phyloP scores from a whole-genome alignment of 1,284 basidiomycete genomes.

The Ganoderma leucocontextum region DNA sequence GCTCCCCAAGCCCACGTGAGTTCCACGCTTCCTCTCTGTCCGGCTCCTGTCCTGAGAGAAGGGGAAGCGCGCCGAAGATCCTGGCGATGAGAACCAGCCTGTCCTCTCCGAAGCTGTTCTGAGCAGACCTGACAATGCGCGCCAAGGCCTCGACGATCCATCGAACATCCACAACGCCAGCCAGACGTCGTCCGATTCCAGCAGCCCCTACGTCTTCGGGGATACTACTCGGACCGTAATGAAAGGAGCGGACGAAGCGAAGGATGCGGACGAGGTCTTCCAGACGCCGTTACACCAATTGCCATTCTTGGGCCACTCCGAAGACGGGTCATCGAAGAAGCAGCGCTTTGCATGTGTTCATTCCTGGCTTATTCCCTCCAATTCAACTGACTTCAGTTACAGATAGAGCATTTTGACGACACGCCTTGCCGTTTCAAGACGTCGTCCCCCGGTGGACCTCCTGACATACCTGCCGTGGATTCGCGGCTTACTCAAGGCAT shows the following conservation, averaged over 20 bases:
- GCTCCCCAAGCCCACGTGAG: not conserved
- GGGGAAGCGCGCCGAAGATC: not conserved
- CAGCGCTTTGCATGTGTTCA: conserved; percentile 5
- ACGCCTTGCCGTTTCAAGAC: not conserved
- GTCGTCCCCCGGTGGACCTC: not conserved
- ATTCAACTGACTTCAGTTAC: not conserved
- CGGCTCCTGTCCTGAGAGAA: not conserved
- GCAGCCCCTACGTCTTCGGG: conserved; percentile 20
- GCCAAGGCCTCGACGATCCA: not conserved
- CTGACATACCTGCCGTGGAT: not conserved
- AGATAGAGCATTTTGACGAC: conserved; percentile 1
- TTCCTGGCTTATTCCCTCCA: too few relatives aligned
- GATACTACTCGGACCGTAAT: not conserved
- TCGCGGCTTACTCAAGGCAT: conserved; percentile 1
- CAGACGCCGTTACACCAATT: conserved; percentile 13
- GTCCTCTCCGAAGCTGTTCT: too few relatives aligned
- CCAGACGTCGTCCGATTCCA: conserved; percentile 1
- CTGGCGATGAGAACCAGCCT: not conserved
- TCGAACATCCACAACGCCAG: not conserved
- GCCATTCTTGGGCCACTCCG: conserved; percentile 1
- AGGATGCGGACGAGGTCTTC: conserved; percentile 15
- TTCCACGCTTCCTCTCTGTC: not conserved
- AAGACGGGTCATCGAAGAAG: not conserved
- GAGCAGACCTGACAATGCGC: too few relatives aligned
- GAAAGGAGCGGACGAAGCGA: conserved; percentile 4